Conservation (phyloP, 345 rosid species). For the Eucalyptus sp. region DNA sequence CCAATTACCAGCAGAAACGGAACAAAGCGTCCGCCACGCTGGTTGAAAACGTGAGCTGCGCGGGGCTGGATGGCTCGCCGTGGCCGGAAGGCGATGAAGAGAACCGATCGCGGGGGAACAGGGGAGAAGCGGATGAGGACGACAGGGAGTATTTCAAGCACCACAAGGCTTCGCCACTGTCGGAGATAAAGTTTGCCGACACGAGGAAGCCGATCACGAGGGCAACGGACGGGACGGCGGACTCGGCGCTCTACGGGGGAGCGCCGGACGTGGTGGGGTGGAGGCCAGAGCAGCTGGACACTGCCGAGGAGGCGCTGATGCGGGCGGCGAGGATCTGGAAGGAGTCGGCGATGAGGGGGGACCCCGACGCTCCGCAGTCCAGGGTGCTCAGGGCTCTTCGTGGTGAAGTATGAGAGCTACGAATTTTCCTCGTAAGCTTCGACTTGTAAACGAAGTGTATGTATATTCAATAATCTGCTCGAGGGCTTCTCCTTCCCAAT, state of each 20-base stretch:
- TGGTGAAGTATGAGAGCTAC: conserved; percentile 30
- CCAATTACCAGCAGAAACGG: conserved; percentile 39
- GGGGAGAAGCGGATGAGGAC: conserved; percentile 5
- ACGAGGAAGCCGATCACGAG: conserved; percentile 67
- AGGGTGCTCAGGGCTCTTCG: conserved; percentile 52
- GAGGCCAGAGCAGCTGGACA: conserved; percentile 70
- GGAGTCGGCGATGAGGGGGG: conserved; percentile 63
- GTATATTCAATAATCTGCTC: not conserved
- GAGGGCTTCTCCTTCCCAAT: not conserved
- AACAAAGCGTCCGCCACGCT: not conserved
- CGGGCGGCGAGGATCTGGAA: conserved; percentile 47
- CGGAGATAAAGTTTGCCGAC: conserved; percentile 55
- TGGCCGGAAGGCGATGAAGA: conserved; percentile 14
- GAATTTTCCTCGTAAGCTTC: not conserved
- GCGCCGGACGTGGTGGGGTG: conserved; percentile 34
- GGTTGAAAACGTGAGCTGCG: conserved; percentile 22
- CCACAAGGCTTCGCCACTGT: conserved; percentile 64
- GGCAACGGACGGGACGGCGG: conserved; percentile 49
- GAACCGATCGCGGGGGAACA: not conserved
- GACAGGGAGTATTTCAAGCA: conserved; percentile 33
- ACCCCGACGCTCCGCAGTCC: conserved; percentile 64
- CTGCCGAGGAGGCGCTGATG: conserved; percentile 60
- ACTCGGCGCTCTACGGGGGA: not conserved
- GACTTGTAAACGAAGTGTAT: not conserved
- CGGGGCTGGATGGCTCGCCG: conserved; percentile 49